These are phyloP conservation scores for Rubus idaeus DNA, from an alignment of 306 rosid species.

Conservation along the genomic window DNA sequence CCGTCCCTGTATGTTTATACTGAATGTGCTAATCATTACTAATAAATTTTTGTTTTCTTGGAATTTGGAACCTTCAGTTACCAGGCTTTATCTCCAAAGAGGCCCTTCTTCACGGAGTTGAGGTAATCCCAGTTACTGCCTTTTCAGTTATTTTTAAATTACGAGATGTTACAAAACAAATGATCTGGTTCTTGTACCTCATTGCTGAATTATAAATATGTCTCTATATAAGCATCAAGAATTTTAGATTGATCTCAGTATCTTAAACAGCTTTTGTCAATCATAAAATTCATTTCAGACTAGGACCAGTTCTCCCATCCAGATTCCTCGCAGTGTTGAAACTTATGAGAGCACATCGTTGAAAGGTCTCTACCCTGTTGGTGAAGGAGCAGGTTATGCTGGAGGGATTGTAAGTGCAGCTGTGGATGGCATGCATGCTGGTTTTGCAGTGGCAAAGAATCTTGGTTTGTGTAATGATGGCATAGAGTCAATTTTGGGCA, in stretches of 20 bases:
- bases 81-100: constrained; percentile 86
- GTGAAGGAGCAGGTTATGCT: constrained; percentile 99
- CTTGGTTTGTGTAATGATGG: constrained; percentile 54
- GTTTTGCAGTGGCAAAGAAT: constrained; percentile 75
- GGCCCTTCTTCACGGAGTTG: constrained; percentile 97
- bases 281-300: constrained; percentile 46
- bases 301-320: constrained; percentile 91
- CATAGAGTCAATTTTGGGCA: constrained; percentile 73
- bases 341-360: constrained; percentile 80
- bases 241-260: neutral
- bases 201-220: neutral
- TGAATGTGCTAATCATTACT: constrained; percentile 1
- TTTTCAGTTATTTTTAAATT: neutral
- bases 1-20: constrained; percentile 9
- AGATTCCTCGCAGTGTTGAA: constrained; percentile 63
- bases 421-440: constrained; percentile 90
- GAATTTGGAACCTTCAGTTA: constrained; percentile 54
- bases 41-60: constrained; percentile 2
- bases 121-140: constrained; percentile 47
- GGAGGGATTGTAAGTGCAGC: constrained; percentile 98
- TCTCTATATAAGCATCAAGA: neutral
- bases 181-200: neutral
- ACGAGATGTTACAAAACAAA: neutral
- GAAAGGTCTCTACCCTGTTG: constrained; percentile 86
- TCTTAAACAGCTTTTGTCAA: neutral